A percentile compares a stretch with the other conserved stretches of the same genome.
Conservation (phyloP, 352 stramenopile species). For the Phytopythium oedochilum region DNA sequence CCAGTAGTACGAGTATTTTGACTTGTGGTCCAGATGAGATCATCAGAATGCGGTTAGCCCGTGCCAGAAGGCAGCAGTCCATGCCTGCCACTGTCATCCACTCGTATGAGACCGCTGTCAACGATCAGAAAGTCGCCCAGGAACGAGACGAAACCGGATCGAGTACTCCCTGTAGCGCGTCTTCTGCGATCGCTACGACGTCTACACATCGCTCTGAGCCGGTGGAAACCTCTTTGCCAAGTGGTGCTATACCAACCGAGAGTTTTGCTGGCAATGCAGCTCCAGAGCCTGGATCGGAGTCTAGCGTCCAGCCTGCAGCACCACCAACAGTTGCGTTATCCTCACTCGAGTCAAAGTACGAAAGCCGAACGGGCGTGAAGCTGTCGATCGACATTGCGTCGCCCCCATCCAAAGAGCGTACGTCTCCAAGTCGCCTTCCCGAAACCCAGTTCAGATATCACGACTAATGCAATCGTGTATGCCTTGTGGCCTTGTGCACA, state of each 20-base stretch:
- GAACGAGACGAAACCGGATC: too few relatives aligned
- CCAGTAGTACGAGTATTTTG: background rate
- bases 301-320: too few relatives aligned
- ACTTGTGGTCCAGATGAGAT: conserved; percentile 31
- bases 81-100: background rate
- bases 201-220: background rate
- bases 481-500: conserved; percentile 8
- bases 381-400: conserved; percentile 48
- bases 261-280: too few relatives aligned
- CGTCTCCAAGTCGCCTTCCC: background rate
- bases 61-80: conserved; percentile 31
- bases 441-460: too few relatives aligned
- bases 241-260: too few relatives aligned
- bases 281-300: too few relatives aligned
- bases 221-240: background rate
- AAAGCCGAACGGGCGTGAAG: conserved; percentile 40
- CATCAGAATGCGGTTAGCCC: conserved; percentile 39
- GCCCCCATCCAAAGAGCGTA: conserved; percentile 39
- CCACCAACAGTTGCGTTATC: background rate
- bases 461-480: too few relatives aligned
- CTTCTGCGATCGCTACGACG: background rate
- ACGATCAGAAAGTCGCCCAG: background rate
- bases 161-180: background rate
- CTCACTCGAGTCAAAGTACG: conserved; percentile 39
- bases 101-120: background rate